phyloP scores from a whole-genome alignment of 176 grass and related monocot genomes.

The Aegilops tauschii region DNA sequence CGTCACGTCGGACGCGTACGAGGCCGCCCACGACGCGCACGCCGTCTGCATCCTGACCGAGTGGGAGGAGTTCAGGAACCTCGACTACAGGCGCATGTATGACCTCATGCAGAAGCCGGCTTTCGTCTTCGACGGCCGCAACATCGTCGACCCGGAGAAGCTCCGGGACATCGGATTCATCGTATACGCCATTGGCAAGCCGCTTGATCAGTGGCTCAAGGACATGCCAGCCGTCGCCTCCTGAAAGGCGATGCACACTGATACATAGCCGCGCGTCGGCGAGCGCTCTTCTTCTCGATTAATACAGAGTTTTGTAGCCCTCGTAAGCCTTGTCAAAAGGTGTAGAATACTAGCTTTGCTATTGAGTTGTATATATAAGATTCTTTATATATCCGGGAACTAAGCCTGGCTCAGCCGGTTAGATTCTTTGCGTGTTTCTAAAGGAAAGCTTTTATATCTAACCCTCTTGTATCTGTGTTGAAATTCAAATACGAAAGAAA shows the following conservation, averaged over 20 bases:
- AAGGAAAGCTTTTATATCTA: too few relatives aligned
- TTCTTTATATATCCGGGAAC: too few relatives aligned
- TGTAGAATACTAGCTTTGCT: too few relatives aligned
- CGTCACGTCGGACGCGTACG: constrained; percentile 37
- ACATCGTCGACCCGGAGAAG: constrained; percentile 40
- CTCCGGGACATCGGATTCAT: constrained; percentile 47
- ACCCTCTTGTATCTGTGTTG: too few relatives aligned
- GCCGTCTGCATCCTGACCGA: constrained; percentile 55
- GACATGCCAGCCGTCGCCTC: constrained; percentile 39
- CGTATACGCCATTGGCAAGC: constrained; percentile 47
- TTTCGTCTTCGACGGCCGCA: constrained; percentile 52
- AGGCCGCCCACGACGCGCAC: constrained; percentile 37
- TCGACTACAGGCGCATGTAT: constrained; percentile 47
- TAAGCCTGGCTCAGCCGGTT: too few relatives aligned
- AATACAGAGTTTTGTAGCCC: too few relatives aligned
- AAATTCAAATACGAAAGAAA: too few relatives aligned
- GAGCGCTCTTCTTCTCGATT: too few relatives aligned
- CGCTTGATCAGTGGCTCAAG: constrained; percentile 49
- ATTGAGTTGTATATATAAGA: too few relatives aligned
- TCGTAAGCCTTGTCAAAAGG: too few relatives aligned
- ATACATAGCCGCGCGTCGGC: neutral
- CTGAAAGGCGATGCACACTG: neutral
- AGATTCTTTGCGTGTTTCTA: too few relatives aligned
- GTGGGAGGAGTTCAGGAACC: constrained; percentile 46
- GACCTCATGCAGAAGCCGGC: constrained; percentile 58